A percentile compares a stretch with the other conserved stretches of the same genome.
Evolutionary conservation across 257 asterid species (phyloP).

Genomic region (Thymus mandschuricus): DNA sequence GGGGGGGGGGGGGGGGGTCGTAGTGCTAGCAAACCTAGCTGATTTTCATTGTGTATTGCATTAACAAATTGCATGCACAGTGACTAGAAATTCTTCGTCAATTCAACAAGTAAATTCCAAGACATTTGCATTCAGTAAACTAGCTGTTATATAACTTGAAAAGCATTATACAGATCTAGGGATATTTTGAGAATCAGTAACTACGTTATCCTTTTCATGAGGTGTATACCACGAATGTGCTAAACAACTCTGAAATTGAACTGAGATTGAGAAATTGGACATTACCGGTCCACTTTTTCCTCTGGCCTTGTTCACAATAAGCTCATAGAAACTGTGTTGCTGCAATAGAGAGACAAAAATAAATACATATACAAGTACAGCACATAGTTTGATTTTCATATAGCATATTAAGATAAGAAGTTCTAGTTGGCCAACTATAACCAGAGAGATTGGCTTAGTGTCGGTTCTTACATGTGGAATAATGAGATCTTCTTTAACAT

Average conservation of each 20-base stretch:
- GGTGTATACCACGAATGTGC: slow-evolving; percentile 1
- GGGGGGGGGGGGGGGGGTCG: not conserved
- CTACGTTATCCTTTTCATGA: not conserved
- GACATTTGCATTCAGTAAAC: slow-evolving; percentile 17
- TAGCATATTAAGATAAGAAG: not conserved
- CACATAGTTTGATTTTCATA: not conserved
- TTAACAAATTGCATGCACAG: not conserved
- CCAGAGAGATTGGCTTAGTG: not conserved
- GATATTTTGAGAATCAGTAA: not conserved
- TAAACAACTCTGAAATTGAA: slow-evolving; percentile 26
- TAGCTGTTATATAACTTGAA: not conserved
- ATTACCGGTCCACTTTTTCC: slow-evolving; percentile 99
- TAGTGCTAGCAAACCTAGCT: not conserved
- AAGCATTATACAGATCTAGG: not conserved
- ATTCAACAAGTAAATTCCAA: not conserved
- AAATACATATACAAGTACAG: slow-evolving; percentile 1
- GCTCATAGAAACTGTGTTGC: slow-evolving; percentile 98
- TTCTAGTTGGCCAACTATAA: not conserved
- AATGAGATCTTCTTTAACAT: slow-evolving; percentile 98
- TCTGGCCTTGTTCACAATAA: slow-evolving; percentile 94
- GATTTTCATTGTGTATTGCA: not conserved
- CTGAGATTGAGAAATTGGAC: slow-evolving; percentile 32
- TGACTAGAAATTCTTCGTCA: not conserved
- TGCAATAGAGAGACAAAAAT: slow-evolving; percentile 41
- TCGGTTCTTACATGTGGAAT: slow-evolving; percentile 75